Base-by-base conservation (phyloP, 176 grass and related monocot genomes). In the Triticum urartu region DNA sequence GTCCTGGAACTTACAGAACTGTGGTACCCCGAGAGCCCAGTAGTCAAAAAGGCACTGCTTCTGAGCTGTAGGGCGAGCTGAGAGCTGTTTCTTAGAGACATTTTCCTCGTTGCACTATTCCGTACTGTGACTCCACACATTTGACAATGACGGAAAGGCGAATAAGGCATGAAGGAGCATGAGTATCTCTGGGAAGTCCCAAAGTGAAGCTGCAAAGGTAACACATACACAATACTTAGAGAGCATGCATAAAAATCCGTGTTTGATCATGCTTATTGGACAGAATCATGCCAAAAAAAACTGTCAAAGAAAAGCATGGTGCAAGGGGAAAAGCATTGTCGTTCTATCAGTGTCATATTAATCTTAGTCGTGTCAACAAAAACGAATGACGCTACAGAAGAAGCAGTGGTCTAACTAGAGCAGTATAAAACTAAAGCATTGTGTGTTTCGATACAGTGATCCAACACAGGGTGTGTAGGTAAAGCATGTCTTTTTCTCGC, bases 171-270 rank as follows among this genome's bases (percentile, higher is more conserved):
- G 65, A 75, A 86, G 54, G 52, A 34, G 21, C 72, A 88, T 61
- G 81, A 84, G 89, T 81, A 92, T 77, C 82, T 86, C 79, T 88
- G 88, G 52, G 87, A 84, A 64, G 30, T 15, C 64, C 68, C 72
- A 20, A 89, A 89, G 17, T 91, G 92, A 82, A 98, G 79, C 96
- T 98, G 91, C 59, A 90, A 81, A 83, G 56, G 20, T 14, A 80
- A 74, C 34, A 77, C 4, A 43, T 17, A 65, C 39, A 12, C 20
- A 87, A 43, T 18, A 52, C 9, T 81, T 78, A 40, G 77, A 75
- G 1, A 54, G 32, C 36, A 87, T 68, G 35, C 0, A 35, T 24
- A 32, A 10, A 11, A 4, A 32, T 50, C 72, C 3, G 28, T 28
- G 12, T 28, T 7, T 75, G 42, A 11, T 26, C 70, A 24, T 72